phyloP scores from a whole-genome alignment of 345 rosid species.

The Gossypium arboreum region DNA sequence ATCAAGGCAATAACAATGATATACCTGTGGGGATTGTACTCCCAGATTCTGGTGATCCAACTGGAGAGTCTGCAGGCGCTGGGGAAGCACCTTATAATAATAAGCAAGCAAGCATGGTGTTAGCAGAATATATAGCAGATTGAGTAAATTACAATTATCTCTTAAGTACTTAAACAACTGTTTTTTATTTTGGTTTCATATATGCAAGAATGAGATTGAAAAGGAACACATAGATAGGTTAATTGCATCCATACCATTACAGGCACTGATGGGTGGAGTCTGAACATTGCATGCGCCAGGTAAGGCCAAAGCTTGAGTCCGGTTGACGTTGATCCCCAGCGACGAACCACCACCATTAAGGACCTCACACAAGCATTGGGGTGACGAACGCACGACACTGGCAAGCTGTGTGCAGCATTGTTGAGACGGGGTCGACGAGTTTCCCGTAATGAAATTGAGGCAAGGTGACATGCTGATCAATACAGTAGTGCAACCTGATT shows the following conservation, averaged over 20 bases:
- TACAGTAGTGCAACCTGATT: neutral
- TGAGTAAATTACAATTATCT: neutral
- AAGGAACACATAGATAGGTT: no score
- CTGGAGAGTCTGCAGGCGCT: slow-evolving; percentile 42
- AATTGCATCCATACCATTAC: neutral
- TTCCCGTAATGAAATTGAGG: neutral
- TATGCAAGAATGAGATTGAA: no score
- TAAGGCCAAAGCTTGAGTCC: slow-evolving; percentile 60
- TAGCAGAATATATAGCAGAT: neutral
- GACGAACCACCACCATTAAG: no score
- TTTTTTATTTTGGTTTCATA: no score
- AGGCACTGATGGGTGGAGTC: slow-evolving; percentile 45
- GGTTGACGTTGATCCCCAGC: slow-evolving; percentile 41
- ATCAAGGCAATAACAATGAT: neutral
- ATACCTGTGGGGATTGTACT: slow-evolving; percentile 58
- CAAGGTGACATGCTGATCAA: neutral
- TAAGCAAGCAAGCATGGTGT: neutral
- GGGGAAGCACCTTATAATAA: neutral
- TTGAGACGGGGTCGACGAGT: slow-evolving; percentile 51
- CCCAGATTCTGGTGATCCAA: slow-evolving; percentile 46
- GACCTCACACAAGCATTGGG: neutral
- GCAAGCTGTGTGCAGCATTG: slow-evolving; percentile 72
- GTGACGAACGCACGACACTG: slow-evolving; percentile 49
- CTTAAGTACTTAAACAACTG: neutral
- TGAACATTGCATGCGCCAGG: slow-evolving; percentile 74